A percentile compares a stretch with the other conserved stretches of the same genome.
These are phyloP conservation scores for Pseudoperonospora humuli DNA, from an alignment of 352 stramenopile genomes.

Conservation along the genomic window DNA sequence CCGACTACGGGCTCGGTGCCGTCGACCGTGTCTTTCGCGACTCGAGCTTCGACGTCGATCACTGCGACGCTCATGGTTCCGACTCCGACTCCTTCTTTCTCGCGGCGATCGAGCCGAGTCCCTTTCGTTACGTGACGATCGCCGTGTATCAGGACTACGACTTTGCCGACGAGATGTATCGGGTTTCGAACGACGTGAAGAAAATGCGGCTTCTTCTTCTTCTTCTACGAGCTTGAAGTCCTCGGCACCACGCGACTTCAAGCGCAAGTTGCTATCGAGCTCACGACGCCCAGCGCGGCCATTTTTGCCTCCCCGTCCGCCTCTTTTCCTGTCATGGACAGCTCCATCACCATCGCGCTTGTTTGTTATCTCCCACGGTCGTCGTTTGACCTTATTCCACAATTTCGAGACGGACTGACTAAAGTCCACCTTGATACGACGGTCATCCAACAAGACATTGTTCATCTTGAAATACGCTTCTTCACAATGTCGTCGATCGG, in stretches of 20 bases:
- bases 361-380: constrained; percentile 52
- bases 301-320: constrained; percentile 7
- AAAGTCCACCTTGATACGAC: constrained; percentile 94
- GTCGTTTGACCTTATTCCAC: constrained; percentile 88
- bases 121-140: constrained; percentile 5
- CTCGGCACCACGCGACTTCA: constrained; percentile 30
- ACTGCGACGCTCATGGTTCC: constrained; percentile 4
- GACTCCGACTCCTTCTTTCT: constrained; percentile 5
- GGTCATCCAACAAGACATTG: constrained; percentile 98
- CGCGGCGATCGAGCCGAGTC: constrained; percentile 10
- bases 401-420: constrained; percentile 97
- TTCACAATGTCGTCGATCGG: constrained; percentile 87
- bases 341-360: constrained; percentile 45
- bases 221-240: constrained; percentile 48
- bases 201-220: constrained; percentile 24
- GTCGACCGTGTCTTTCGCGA: constrained; percentile 13
- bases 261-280: constrained; percentile 28
- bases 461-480: constrained; percentile 99
- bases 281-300: constrained; percentile 15
- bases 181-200: constrained; percentile 8
- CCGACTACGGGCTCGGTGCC: constrained; percentile 11
- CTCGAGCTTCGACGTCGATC: constrained; percentile 8
- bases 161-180: constrained; percentile 4
- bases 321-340: constrained; percentile 24
- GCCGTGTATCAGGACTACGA: constrained; percentile 16